Evolutionary conservation across 371 early-diverging fungal species (phyloP), one percentile per base, ranked within the genome.

Genomic region (Chytridium lagenaria): DNA sequence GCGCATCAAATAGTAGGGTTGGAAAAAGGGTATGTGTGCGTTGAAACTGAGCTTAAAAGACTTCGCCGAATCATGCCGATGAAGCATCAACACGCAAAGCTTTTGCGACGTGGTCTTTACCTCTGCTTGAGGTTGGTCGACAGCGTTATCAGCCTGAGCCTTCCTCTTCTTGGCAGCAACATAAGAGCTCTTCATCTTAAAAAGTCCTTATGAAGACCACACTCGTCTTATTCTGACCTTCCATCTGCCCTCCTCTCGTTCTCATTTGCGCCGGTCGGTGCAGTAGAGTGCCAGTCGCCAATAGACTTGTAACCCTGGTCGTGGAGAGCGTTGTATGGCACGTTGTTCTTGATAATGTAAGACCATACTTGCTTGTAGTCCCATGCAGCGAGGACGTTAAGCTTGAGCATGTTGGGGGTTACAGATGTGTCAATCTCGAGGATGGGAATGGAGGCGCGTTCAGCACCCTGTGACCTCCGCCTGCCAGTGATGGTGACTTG

Each of bases 161-260:
- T 73, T 73, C 65, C 74, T 72, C 73, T 72, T 74, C 75, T 78
- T 78, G 36, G 81, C 81, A 0, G 77, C 78, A 22, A 80, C 51
- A 51, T 36, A 74, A n/a, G 30, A 34, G 1, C 72, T 39, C 50
- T 74, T 55, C 93, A 94, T 93, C 85, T 92, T 90, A 84, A 95
- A 93, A 95, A 96, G 74, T 96, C 95, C 80, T 95, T 94, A 81
- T 96, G 97, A 57, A 96, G 82, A 2, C 97, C 97, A 74, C 97
- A 96, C 82, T 96, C 97, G 92, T 90, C 87, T 96, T 95, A 72
- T 90, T 87, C 71, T 90, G 84, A n/a, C 93, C 94, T 86, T 83
- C 95, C 95, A 97, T 50, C 97, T 89, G 10, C 97, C 97, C n/a
- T 89, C 90, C 97, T 89, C 81, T 97, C 97, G 64, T 89, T 90